Evolutionary conservation across 116 monocot genomes (phyloP), one percentile per base, ranked within the genome.

Genomic region (Trichopus zeylanicus): DNA sequence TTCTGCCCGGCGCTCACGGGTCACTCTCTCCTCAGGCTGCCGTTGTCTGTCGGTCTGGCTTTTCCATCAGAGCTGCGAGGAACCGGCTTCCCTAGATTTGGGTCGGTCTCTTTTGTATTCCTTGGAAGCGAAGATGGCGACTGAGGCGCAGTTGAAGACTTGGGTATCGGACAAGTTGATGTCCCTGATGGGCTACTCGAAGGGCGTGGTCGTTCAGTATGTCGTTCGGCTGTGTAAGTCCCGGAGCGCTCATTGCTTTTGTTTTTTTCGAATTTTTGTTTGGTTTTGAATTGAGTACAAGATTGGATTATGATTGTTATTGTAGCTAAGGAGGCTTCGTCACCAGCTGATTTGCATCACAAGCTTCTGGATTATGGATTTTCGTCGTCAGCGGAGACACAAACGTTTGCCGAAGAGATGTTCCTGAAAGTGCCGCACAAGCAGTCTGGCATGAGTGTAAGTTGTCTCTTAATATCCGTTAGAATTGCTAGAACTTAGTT

Each of bases 131-230:
- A 42, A 29, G 27, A 88, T 88, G 93, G 84, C 79, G 23, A 73
- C 61, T n/a, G 88, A 84, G 39, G 60, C 57, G 63, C 29, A 68
- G 15, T 39, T 83, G 25, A 87, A 55, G 62, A 81, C 70, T 6
- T 97, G 97, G 97, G 97, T 97, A 1, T 78, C 83, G 0, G 91
- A 97, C 51, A 80, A 83, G 60, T 55, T 97, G 32, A 91, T 97
- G 79, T 63, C 83, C 0, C 74, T 97, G 10, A 70, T 81, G 68
- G 97, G 91, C 19, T 91, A 77, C 65, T 87, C 91, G 19, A 76
- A 73, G 42, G 62, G 61, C 13, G 66, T 81, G 12, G 67, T 87
- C 7, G 73, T 87, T 33, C 75, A 97, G 48, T 97, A 84, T 26
- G 72, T 97, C 15, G 87, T 94, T 29, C 37, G 95, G 24, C 58